Percentiles rank a stretch among this genome's conserved stretches.
These are phyloP conservation scores for Sabuloglossum arenarium DNA, from an alignment of 495 filamentous ascomycete genomes.

Conservation along the genomic window DNA sequence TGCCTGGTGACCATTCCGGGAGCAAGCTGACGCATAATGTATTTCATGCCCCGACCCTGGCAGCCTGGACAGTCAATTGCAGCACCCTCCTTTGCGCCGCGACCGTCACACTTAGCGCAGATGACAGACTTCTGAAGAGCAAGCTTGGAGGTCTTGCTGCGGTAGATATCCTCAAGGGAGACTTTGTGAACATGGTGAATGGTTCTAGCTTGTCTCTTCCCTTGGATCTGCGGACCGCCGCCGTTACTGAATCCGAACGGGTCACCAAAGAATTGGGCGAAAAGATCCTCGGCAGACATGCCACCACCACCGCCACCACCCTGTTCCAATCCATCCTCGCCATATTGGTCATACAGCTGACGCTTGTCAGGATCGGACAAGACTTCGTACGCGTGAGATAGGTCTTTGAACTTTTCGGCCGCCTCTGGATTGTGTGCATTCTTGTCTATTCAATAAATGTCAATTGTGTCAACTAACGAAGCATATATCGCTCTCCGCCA, in stretches of 20 bases:
- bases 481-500: conserved; percentile 5
- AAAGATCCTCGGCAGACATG: conserved; percentile 93
- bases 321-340: conserved; percentile 83
- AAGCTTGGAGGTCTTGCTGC: conserved; percentile 91
- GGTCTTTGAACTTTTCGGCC: conserved; percentile 94
- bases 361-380: conserved; percentile 86
- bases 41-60: conserved; percentile 93
- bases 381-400: conserved; percentile 86
- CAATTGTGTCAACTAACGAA: not conserved
- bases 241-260: conserved; percentile 64
- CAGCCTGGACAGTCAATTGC: conserved; percentile 81
- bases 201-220: conserved; percentile 82
- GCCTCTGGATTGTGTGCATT: conserved; percentile 84
- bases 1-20: conserved; percentile 95
- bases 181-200: conserved; percentile 98
- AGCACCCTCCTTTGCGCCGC: conserved; percentile 91
- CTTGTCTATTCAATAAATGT: conserved; percentile 45
- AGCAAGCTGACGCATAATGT: conserved; percentile 99
- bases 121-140: conserved; percentile 95
- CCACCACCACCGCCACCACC: conserved; percentile 59
- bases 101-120: conserved; percentile 84
- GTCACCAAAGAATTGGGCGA: conserved; percentile 94
- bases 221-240: conserved; percentile 56
- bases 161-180: conserved; percentile 92
- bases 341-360: conserved; percentile 84